These are phyloP conservation scores for Debaryomyces fabryi DNA, from an alignment of 1,139 yeast genomes.

Conservation along the genomic window DNA sequence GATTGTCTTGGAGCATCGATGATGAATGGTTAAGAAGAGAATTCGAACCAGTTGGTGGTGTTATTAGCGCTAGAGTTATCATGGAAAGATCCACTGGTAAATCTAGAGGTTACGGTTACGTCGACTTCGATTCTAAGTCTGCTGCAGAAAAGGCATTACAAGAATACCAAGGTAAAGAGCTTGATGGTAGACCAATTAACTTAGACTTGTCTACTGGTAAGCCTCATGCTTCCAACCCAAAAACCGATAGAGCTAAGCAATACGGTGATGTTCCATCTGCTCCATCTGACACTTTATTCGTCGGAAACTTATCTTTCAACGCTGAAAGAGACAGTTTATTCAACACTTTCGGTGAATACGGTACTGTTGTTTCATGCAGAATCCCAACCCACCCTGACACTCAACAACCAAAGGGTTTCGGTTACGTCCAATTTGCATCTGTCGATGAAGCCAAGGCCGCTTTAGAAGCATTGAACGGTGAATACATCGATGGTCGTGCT, in stretches of 20 bases:
- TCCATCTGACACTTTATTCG: slow-evolving; percentile 93
- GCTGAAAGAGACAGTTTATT: slow-evolving; percentile 78
- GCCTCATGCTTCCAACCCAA: slow-evolving; percentile 59
- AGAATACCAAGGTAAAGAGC: slow-evolving; percentile 88
- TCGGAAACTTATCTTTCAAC: slow-evolving; percentile 93
- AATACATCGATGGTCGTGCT: slow-evolving; percentile 87
- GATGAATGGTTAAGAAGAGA: slow-evolving; percentile 91
- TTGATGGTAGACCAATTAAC: slow-evolving; percentile 96
- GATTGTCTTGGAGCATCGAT: slow-evolving; percentile 96
- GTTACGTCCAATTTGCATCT: slow-evolving; percentile 87
- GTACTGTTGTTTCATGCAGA: slow-evolving; percentile 84
- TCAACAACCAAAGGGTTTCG: slow-evolving; percentile 98
- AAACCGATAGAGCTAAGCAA: slow-evolving; percentile 77
- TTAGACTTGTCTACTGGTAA: slow-evolving; percentile 88
- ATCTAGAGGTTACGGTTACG: slow-evolving; percentile 98
- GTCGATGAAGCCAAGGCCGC: slow-evolving; percentile 93
- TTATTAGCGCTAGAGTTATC: slow-evolving; percentile 85
- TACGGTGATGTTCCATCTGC: slow-evolving; percentile 88
- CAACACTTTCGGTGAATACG: slow-evolving; percentile 73
- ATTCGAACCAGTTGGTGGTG: slow-evolving; percentile 83
- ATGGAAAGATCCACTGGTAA: slow-evolving; percentile 91
- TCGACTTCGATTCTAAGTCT: slow-evolving; percentile 79
- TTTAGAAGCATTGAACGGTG: slow-evolving; percentile 84
- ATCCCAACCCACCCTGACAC: slow-evolving; percentile 98
- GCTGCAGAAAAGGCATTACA: slow-evolving; percentile 87